Base-by-base conservation (phyloP, 2,329 filamentous ascomycete species). In the Colletotrichum liriopes region DNA sequence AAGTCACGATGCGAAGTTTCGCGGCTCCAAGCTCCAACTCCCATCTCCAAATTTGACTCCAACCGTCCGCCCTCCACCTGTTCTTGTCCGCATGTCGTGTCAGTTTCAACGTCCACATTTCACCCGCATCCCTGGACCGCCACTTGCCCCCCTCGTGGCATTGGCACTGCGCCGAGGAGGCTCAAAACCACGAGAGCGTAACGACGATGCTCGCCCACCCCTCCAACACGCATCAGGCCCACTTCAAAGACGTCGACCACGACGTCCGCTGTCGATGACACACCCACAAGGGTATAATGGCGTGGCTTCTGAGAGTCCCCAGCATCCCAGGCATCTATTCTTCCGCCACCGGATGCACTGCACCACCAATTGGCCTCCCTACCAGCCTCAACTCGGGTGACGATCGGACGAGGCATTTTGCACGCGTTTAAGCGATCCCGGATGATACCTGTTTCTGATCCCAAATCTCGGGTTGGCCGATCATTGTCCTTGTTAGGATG, bases 391-490 rank as follows among this genome's bases (percentile, higher is more conserved):
- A 7, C 14, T 29, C 39, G 39, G 35, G 18, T 26, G 37, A 45
- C 56, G 37, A 26, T 37, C 39, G 14, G 23, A 59, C 52, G 54
- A 66, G 41, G n/a, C 60, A 41, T 49, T 26, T 26, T 45, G 20
- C 52, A 29, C 32, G 18, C 39, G 14, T 23, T 18, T 9, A 37
- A 37, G 16, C 23, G 3, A 9, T 4, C 23, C 16, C 39, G 2
- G 9, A 52, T 52, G 66, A 23, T 58, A 37, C 14, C 49, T 47
- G 20, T 32, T 65, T 55, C 39, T 18, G 26, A 23, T n/a, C 26
- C 62, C 45, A 69, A 41, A 23, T 47, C 11, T 35, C 45, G 52
- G 54, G n/a, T 32, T 47, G 29, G 54, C 63, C 63, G 67, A 71
- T 35, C 9, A 8, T 20, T 55, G 16, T n/a, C 39, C 32, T n/a